Conservation (phyloP, 1,139 yeast species). For the Yamadazyma siamensis region DNA sequence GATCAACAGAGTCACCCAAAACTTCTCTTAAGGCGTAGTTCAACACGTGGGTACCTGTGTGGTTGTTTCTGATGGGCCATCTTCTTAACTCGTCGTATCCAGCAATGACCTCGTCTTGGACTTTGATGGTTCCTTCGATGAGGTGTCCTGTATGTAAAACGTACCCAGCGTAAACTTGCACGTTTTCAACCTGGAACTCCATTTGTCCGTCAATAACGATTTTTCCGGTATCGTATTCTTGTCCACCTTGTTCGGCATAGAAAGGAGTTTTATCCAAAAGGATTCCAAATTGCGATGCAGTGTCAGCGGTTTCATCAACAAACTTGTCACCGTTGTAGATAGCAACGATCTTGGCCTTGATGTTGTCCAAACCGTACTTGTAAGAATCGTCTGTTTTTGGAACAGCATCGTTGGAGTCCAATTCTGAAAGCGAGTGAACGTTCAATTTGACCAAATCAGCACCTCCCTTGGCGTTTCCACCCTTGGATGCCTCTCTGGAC, state of each 20-base stretch:
- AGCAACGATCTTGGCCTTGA: constrained; percentile 63
- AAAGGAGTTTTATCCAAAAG: constrained; percentile 87
- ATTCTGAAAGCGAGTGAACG: constrained; percentile 78
- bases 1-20: constrained; percentile 86
- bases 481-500: constrained; percentile 93
- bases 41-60: constrained; percentile 95
- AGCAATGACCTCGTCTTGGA: constrained; percentile 73
- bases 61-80: constrained; percentile 96
- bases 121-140: constrained; percentile 68
- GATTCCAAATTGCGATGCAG: constrained; percentile 66
- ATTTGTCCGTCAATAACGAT: constrained; percentile 82
- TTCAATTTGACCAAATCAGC: constrained; percentile 72
- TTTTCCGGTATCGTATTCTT: constrained; percentile 93
- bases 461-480: constrained; percentile 63
- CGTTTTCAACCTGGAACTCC: constrained; percentile 88
- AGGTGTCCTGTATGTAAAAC: constrained; percentile 91
- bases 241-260: constrained; percentile 99
- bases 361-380: constrained; percentile 68
- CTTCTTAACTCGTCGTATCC: constrained; percentile 91
- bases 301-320: constrained; percentile 40
- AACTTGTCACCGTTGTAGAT: constrained; percentile 69
- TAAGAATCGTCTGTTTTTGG: constrained; percentile 79
- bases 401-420: constrained; percentile 54
- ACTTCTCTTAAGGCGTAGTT: constrained; percentile 85
- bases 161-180: constrained; percentile 89